Percentiles rank a stretch among this genome's conserved stretches.
phyloP scores from a whole-genome alignment of 1,139 yeast genomes.

The Blastobotrys serpentis region DNA sequence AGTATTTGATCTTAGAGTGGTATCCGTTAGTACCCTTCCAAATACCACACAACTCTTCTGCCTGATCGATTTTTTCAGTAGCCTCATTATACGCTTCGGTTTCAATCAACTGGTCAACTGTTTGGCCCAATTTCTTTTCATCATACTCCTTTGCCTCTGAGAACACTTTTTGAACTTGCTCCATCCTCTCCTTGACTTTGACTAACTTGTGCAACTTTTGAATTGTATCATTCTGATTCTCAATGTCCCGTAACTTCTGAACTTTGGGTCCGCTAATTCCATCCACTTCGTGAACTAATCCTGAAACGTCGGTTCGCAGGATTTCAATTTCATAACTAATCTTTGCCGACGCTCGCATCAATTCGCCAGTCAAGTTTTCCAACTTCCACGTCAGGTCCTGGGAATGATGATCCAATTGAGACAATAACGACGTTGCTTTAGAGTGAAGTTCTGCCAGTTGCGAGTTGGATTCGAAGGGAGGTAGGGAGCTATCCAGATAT shows the following conservation, averaged over 20 bases:
- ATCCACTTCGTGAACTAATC: constrained; percentile 30
- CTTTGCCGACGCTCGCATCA: constrained; percentile 34
- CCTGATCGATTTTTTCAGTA: constrained; percentile 24
- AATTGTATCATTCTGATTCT: constrained; percentile 22
- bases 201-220: constrained; percentile 32
- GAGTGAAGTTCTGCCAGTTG: constrained; percentile 35
- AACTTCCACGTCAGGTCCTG: constrained; percentile 37
- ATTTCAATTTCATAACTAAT: constrained; percentile 39
- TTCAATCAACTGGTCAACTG: constrained; percentile 25
- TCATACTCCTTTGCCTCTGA: constrained; percentile 32
- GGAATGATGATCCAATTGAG: constrained; percentile 36
- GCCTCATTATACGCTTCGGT: constrained; percentile 29
- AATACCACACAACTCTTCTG: constrained; percentile 28
- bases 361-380: constrained; percentile 31
- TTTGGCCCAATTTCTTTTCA: constrained; percentile 27
- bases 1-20: constrained; percentile 25
- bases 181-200: constrained; percentile 31
- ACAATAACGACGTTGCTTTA: constrained; percentile 35
- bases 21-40: constrained; percentile 36
- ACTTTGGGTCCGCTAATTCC: constrained; percentile 25
- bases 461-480: constrained; percentile 22
- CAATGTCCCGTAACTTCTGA: constrained; percentile 22
- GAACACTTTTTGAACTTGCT: constrained; percentile 32
- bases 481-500: constrained; percentile 31
- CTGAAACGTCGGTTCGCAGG: constrained; percentile 35